Evolutionary conservation across 345 rosid genomes (phyloP), one percentile per base, ranked within the genome.

Genomic region (Ricinus communis): DNA sequence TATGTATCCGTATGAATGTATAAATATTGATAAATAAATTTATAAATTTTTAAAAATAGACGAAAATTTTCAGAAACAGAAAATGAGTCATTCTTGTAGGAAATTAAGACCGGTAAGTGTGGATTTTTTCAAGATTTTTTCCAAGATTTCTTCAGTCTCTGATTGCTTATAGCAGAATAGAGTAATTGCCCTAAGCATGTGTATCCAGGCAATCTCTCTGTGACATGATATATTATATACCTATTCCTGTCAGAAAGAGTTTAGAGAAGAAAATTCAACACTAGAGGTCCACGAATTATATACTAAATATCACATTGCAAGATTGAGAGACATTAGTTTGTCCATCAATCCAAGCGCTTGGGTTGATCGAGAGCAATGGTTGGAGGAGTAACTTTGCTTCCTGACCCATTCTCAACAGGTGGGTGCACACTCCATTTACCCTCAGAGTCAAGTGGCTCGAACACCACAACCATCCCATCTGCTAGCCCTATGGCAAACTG

Each of bases 401-500:
- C 79, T 0, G 80, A 47, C 22, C 85, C 80, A 12, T 85, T 89
- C 19, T 89, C 93, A 14, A 68, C 71, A 21, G 81, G 76, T 4
- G 81, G 81, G 0, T 80, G 47, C 22, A 77, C 77, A 6, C 89
- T 86, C 95, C 95, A 86, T 79, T 83, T 82, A 54, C 83, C 80
- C 12, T 82, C 85, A 0, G 85, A 63, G 41, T 89, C 97, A 2
- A 82, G 76, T 18, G 91, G 87, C 80, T 91, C 95, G 22, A 89
- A 66, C 14, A 91, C 89, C 65, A 86, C 80, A 22, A 89, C 87
- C 1, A 76, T 67, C 9, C 95, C 97, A 74, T 89, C 89, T 0
- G 87, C 77, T 33, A 89, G 80, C 50, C 97, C 97, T 52, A 87
- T 76, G 0, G 91, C 90, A 43, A 87, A 74, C 63, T 88, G 95